phyloP scores from a whole-genome alignment of 2,329 filamentous ascomycete species.

The Hirsutella rhossiliensis region DNA sequence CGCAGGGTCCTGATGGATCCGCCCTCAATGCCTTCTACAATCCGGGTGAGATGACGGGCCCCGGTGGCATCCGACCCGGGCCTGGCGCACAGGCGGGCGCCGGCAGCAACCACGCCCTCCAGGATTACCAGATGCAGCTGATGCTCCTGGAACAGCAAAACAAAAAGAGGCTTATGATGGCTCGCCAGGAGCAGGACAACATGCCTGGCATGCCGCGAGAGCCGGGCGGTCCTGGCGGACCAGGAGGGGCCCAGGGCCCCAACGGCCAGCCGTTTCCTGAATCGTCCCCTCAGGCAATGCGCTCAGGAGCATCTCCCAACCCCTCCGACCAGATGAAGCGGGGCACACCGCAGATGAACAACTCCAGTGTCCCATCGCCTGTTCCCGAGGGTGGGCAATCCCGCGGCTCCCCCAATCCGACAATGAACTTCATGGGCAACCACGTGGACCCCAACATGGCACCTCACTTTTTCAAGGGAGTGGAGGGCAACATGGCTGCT shows the following conservation, averaged over 20 bases:
- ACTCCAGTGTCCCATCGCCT: constrained; percentile 56
- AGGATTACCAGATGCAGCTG: constrained; percentile 83
- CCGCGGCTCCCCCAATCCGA: constrained; percentile 50
- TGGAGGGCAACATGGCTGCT: constrained; percentile 42
- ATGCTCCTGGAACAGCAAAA: constrained; percentile 83
- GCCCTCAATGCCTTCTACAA: constrained; percentile 51
- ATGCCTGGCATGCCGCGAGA: constrained; percentile 36
- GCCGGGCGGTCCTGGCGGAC: constrained; percentile 38
- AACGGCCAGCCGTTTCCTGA: constrained; percentile 55
- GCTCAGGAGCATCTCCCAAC: constrained; percentile 63
- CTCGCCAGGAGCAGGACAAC: constrained; percentile 64
- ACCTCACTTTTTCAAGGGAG: constrained; percentile 46
- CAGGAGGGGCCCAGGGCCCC: constrained; percentile 40
- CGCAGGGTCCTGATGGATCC: constrained; percentile 54
- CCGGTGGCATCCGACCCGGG: constrained; percentile 45
- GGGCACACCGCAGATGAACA: constrained; percentile 61
- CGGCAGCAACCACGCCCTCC: constrained; percentile 64
- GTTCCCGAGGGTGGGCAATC: constrained; percentile 58
- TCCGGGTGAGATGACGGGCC: constrained; percentile 43
- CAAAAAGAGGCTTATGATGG: constrained; percentile 77
- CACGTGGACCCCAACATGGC: constrained; percentile 51
- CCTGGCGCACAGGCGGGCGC: constrained; percentile 34
- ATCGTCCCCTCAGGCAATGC: constrained; percentile 56
- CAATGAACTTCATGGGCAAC: constrained; percentile 50
- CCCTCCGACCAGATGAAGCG: constrained; percentile 71